Evolutionary conservation across 495 filamentous ascomycete species (phyloP).

Genomic region (Cercophora samala): DNA sequence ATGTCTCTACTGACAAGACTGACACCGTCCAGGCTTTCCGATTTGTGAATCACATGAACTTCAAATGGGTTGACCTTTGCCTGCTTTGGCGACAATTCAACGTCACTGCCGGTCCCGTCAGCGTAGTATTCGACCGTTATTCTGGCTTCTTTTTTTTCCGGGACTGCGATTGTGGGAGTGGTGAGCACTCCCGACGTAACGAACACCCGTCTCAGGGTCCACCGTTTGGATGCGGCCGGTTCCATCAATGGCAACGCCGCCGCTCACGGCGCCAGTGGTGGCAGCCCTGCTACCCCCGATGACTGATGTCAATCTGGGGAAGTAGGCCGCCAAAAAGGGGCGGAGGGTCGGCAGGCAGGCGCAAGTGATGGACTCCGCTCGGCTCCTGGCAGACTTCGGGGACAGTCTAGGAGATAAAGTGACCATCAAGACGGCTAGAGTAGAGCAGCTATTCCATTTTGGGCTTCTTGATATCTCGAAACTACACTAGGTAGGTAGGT

Average conservation of each 20-base stretch:
- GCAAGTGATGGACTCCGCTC: constrained; percentile 33
- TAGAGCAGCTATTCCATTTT: neutral
- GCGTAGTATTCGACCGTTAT: neutral
- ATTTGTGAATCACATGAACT: constrained; percentile 13
- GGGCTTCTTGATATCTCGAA: neutral
- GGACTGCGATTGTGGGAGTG: neutral
- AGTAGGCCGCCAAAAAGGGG: constrained; percentile 41
- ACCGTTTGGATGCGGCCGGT: constrained; percentile 4
- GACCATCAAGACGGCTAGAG: neutral
- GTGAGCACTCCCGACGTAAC: neutral
- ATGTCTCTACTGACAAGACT: neutral
- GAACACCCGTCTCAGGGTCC: neutral
- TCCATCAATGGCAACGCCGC: neutral
- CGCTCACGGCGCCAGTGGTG: neutral
- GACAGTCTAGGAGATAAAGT: neutral
- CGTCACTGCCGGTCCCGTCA: constrained; percentile 12
- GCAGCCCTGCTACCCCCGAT: neutral
- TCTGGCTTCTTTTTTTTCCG: neutral
- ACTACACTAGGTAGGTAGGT: too few species aligned
- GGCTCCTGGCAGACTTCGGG: neutral
- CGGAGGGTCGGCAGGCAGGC: constrained; percentile 49
- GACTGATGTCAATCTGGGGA: constrained; percentile 21
- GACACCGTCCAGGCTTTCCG: neutral
- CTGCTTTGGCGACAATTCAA: constrained; percentile 4
- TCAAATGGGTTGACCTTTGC: constrained; percentile 13